Base-by-base conservation (phyloP, 805 yeast species). In the Teunomyces lycoperdinae region DNA sequence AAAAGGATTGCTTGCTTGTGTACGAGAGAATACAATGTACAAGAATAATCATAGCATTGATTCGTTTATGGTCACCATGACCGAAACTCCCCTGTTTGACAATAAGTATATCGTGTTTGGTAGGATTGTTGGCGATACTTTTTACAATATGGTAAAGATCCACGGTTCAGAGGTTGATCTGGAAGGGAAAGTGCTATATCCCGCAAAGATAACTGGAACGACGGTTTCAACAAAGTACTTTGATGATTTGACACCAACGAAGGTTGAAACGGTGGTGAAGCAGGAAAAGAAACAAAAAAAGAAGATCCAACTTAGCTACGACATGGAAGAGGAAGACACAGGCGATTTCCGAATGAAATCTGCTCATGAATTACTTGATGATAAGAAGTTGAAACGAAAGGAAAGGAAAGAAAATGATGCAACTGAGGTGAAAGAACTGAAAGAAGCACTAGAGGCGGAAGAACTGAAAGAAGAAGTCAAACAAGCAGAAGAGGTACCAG, bases 1-100 rank as follows among this genome's bases (percentile, higher is more conserved):
- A 35, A 69, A 85, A 43, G 90, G 89, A 0, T 58, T 79, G 7
- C 51, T 85, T 1, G 88, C 83, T 0, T 70, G 76, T 53, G 78
- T 78, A 9, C 70, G 67, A 43, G 52, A 60, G 17, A 66, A 58
- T n/a, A 54, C 48, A 4, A 61, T 61, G 9, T 45, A 42, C 9
- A 52, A 52, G 16, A 48, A 58, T 30, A 47, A 60, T 6, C 46
- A 49, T 9, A 51, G 55, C 7, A 62, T 63, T 9, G 69, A 63
- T 42, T 59, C 64, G 9, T 67, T 68, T 47, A 61, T 66, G 44
- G 72, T 81, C 14, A 79, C 87, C 1, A 58, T 76, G 43, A 69
- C 63, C 6, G 77, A 77, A 10, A 53, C 76, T 9, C 77, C 79
- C 5, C 74, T 73, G 34, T 66, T 75, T 46, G 70, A 73, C 51